These are phyloP conservation scores for Viridothelium virens DNA, from an alignment of 495 filamentous ascomycete genomes.

Conservation along the genomic window DNA sequence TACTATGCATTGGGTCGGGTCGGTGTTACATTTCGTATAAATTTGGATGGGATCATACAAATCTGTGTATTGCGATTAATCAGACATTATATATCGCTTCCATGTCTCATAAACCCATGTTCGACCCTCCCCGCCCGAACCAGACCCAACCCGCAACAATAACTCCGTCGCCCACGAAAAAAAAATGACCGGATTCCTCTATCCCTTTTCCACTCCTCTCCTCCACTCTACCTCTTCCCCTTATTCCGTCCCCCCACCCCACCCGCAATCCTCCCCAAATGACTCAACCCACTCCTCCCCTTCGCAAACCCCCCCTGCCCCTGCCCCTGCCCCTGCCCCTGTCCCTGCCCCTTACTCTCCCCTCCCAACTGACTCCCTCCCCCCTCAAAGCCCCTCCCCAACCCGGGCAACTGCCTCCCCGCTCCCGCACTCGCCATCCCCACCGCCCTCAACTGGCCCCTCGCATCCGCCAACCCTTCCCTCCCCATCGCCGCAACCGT, in stretches of 20 bases:
- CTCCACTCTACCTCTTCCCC: conserved; percentile 15
- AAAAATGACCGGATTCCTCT: background rate
- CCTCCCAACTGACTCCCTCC: too few species aligned
- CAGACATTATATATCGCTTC: too few species aligned
- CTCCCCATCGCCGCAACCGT: background rate
- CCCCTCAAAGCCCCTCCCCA: too few species aligned
- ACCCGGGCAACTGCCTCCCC: too few species aligned
- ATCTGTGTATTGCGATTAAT: too few species aligned
- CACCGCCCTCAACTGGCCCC: conserved; percentile 2
- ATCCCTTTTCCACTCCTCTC: background rate
- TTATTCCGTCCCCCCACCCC: conserved; percentile 18
- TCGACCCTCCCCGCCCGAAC: too few species aligned
- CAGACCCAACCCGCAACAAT: too few species aligned
- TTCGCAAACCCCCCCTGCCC: background rate
- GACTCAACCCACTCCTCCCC: conserved; percentile 24
- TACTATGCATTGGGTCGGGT: too few species aligned
- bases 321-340: background rate
- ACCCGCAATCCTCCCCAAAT: conserved; percentile 23
- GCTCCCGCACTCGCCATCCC: background rate
- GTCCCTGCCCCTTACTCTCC: background rate
- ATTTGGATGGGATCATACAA: too few species aligned
- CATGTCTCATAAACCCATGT: too few species aligned
- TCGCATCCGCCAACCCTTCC: conserved; percentile 8
- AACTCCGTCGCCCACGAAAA: too few species aligned
- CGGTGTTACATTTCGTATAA: too few species aligned